Conservation (phyloP, 2,329 filamentous ascomycete species). For the Salinomyces thailandicus region DNA sequence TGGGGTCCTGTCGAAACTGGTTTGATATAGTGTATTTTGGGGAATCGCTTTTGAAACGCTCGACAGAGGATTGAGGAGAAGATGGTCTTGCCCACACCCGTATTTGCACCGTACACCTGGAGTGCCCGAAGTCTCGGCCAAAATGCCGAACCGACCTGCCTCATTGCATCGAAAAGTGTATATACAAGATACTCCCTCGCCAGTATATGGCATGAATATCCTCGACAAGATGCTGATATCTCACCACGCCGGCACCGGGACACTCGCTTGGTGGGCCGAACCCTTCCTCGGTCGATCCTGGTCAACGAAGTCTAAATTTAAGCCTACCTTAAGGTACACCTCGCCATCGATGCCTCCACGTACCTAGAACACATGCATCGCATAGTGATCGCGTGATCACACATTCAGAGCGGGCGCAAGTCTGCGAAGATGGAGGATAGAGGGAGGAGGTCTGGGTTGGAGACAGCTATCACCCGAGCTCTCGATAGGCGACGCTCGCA, state of each 20-base stretch:
- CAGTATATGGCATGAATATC: background rate
- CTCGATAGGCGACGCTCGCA: constrained; percentile 33
- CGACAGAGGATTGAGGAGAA: constrained; percentile 63
- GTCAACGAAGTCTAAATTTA: constrained; percentile 4
- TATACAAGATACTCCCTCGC: background rate
- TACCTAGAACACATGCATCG: no score
- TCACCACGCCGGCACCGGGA: background rate
- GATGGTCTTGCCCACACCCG: constrained; percentile 75
- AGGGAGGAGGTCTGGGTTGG: constrained; percentile 9
- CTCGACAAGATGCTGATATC: constrained; percentile 1
- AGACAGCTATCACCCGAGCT: constrained; percentile 17
- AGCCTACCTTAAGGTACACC: background rate
- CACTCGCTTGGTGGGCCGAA: constrained; percentile 3
- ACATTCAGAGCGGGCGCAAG: no score
- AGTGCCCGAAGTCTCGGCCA: constrained; percentile 59
- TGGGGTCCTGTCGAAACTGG: constrained; percentile 67
- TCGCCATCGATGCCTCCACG: no score
- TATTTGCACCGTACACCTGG: constrained; percentile 76
- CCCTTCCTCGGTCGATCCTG: background rate
- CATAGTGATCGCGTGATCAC: no score
- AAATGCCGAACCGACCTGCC: constrained; percentile 49
- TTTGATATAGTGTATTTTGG: constrained; percentile 58
- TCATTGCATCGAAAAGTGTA: constrained; percentile 23
- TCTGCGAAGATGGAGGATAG: constrained; percentile 4
- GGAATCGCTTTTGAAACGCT: constrained; percentile 42